Base-by-base conservation (phyloP, 2,329 filamentous ascomycete genomes). In the Cytospora leucostoma region DNA sequence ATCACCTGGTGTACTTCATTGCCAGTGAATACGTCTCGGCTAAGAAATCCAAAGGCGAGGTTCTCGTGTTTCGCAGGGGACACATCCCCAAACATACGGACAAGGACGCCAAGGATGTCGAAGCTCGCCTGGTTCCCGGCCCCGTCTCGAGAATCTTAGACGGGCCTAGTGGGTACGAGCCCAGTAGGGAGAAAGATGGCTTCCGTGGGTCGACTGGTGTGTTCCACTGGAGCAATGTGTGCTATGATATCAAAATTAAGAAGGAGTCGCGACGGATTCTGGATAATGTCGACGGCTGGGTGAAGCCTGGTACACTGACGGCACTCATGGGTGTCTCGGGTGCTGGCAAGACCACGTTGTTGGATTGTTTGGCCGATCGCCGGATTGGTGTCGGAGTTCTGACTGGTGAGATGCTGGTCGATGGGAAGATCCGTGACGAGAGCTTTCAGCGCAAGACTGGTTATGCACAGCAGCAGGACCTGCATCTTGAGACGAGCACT, bases 11-110 rank as follows among this genome's bases (percentile, higher is more conserved):
- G 8, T 90, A 92, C 75, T 81, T 93, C 67, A 61, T 85, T n/a
- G 79, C 83, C 1, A 85, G 87, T 7, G 89, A 92, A 73, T 82
- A 84, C 37, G 87, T 88, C 17, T 85, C 87, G 0, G 83, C 82
- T 71, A 82, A 83, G 74, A 89, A 88, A 73, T 91, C 88, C 38
- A 92, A 91, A 80, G 90, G 89, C 61, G 90, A 93, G 71, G 87
- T 92, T 15, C 78, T 93, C 5, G 82, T 92, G 34, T 93, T 92
- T 79, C 88, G 87, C 63, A 84, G 88, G 56, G 88, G 88, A n/a
- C 79, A 89, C 72, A 82, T 72, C 75, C 84, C 79, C 74, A 84
- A 79, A 75, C 83, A 84, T 78, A 87, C 80, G 72, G 88, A 86
- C 68, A 82, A 84, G 51, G 89, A 92, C 62, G 73, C 80, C 7